Base-by-base conservation (phyloP, 2,329 filamentous ascomycete species). In the Gaeumannomyces sp. region DNA sequence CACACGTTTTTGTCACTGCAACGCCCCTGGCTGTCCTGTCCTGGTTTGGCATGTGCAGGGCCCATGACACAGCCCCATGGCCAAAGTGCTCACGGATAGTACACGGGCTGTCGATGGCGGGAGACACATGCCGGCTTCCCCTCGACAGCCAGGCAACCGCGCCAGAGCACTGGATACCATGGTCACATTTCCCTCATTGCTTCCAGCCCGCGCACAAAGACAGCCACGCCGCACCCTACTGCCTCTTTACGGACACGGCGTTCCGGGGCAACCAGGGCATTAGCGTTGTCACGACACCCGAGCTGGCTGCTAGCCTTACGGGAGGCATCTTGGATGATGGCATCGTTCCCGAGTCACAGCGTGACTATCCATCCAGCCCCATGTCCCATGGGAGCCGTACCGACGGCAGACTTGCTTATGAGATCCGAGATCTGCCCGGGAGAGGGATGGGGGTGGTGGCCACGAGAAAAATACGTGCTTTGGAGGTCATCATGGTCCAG, bases 361-460 rank as follows among this genome's bases (percentile, higher is more conserved):
- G 67, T 6, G 31, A 64, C 25, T 65, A 70, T 45, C 63, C 67
- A 5, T 66, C 67, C 28, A 68, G 65, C 63, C 64, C 38, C 2
- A 64, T 68, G 35, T n/a, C 64, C 1, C n/a, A 14, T 16, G 27
- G 25, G n/a, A 25, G n/a, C 14, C 35, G 63, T 1, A 13, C 14
- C 3, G 11, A n/a, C 2, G 56, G 50, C 53, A 25, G 56, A 31
- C 33, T 60, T n/a, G 50, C 61, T 8, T 70, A 70, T 60, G 67
- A 64, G 35, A 62, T 72, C 19, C 56, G 61, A 16, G 66, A 68
- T 25, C 53, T 72, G 2, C 70, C 68, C 0, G 68, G 68, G 14
- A 66, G 69, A 11, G 72, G 71, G 3, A 69, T 71, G 33, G 71
- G 71, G 4, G 62, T 70, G 2, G 60, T 72, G 16, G 71, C 71